phyloP scores from a whole-genome alignment of 1,284 basidiomycete genomes.

The Stygiomarasmius scandens region DNA sequence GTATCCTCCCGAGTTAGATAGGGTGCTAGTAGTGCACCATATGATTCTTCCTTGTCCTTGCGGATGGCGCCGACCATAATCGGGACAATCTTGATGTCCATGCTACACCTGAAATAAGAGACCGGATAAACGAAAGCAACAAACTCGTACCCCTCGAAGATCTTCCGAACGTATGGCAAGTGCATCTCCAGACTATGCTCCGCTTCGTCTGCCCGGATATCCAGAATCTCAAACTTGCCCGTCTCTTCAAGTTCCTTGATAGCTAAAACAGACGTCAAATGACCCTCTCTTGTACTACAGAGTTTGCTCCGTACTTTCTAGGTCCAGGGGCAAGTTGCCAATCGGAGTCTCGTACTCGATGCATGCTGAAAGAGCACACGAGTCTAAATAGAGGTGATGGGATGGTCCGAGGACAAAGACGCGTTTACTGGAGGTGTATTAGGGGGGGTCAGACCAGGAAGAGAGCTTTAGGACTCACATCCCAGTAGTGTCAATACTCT shows the following conservation, averaged over 20 bases:
- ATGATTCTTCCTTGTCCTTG: constrained; percentile 57
- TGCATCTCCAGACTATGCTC: constrained; percentile 99
- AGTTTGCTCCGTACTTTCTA: constrained; percentile 60
- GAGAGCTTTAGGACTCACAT: constrained; percentile 62
- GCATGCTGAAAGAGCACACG: constrained; percentile 85
- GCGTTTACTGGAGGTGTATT: constrained; percentile 62
- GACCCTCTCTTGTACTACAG: not conserved
- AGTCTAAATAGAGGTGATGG: constrained; percentile 87
- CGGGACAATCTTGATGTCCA: constrained; percentile 83
- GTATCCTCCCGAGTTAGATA: constrained; percentile 80
- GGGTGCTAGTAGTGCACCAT: constrained; percentile 76
- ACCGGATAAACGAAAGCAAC: not conserved
- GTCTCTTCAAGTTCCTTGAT: constrained; percentile 71
- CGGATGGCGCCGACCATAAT: constrained; percentile 89
- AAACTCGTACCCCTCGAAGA: constrained; percentile 73
- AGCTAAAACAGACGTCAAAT: constrained; percentile 43
- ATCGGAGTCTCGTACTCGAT: constrained; percentile 84
- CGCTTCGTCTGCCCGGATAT: constrained; percentile 76
- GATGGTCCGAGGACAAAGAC: constrained; percentile 97
- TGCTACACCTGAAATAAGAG: constrained; percentile 40
- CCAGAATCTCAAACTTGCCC: constrained; percentile 75
- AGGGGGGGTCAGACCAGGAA: constrained; percentile 5
- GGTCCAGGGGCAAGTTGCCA: constrained; percentile 81
- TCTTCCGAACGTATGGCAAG: constrained; percentile 87
- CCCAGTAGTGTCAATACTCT: constrained; percentile 76